phyloP scores from a whole-genome alignment of 345 rosid species.

The Cardamine chenopodiifolia region DNA sequence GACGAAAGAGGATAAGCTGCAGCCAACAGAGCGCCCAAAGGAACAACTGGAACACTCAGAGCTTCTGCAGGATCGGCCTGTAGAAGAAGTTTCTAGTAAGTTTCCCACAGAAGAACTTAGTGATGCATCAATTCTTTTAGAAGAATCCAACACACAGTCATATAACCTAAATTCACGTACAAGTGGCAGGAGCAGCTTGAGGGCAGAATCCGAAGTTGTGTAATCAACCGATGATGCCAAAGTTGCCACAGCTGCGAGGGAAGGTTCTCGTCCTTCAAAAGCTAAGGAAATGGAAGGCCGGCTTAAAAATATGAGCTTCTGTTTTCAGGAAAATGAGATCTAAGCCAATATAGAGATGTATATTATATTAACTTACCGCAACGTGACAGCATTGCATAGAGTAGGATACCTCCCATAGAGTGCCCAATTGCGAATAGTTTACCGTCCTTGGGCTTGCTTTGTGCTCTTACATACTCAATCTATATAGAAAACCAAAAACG shows the following conservation, averaged over 20 bases:
- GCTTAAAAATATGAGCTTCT: conserved; percentile 7
- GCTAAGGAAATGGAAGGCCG: conserved; percentile 47
- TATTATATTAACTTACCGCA: conserved; percentile 34
- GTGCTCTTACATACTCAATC: conserved; percentile 46
- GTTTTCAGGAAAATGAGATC: conserved; percentile 18
- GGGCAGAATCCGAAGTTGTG: conserved; percentile 76
- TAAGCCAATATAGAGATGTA: conserved; percentile 2
- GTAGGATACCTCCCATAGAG: conserved; percentile 48
- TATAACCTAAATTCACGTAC: conserved; percentile 51
- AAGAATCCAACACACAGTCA: conserved; percentile 15
- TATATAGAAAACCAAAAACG: conserved; percentile 42
- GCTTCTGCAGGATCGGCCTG: conserved; percentile 99
- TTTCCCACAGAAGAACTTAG: conserved; percentile 18
- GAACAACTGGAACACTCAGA: conserved; percentile 91
- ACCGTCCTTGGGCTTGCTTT: conserved; percentile 69
- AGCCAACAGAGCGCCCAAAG: conserved; percentile 78
- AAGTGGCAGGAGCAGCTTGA: conserved; percentile 86
- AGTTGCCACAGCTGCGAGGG: conserved; percentile 74
- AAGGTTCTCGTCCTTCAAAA: conserved; percentile 70
- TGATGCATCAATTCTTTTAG: conserved; percentile 8
- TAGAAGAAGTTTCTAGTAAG: conserved; percentile 35
- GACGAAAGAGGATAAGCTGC: conserved; percentile 89
- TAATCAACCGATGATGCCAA: conserved; percentile 93
- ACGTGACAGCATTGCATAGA: conserved; percentile 49
- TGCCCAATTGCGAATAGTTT: conserved; percentile 89